Base-by-base conservation (phyloP, 2,329 filamentous ascomycete species). In the Penicillium capsulatum region DNA sequence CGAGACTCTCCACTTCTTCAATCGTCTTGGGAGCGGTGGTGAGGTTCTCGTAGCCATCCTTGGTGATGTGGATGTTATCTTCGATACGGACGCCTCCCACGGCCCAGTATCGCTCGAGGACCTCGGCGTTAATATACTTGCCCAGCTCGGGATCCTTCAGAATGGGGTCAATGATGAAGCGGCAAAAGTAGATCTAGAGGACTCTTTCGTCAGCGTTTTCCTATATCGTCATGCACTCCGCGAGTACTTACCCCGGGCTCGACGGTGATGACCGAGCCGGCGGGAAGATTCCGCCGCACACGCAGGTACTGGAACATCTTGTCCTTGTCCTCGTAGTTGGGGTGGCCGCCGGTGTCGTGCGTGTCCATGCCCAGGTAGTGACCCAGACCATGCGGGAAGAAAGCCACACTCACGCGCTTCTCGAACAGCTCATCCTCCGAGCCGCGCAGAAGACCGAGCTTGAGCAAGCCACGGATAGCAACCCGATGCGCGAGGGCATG, bases 51-150 rank as follows among this genome's bases (percentile, higher is more conserved):
- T 80, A 81, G 0, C 90, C 89, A 16, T 77, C 71, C 45, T 83
- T 73, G 1, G 84, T 92, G 33, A 97, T 81, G 15, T 92, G 72
- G 27, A 97, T 76, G 61, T 91, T 86, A 59, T 97, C 89, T 68
- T 98, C 92, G 45, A 97, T 94, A 32, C 92, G 78, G 17, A 95
- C 88, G 22, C 92, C 92, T 11, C 91, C 92, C 1, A 97, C 88
- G 37, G 83, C 78, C 81, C 89, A 90, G 66, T 92, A 96, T 53
- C 77, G 78, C 9, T 87, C 75, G 27, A 96, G 65, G 2, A 90
- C 84, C 14, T 73, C 67, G 28, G 72, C 69, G 58, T 95, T 80
- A 55, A 96, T 94, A 58, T 81, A 94, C 57, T 83, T 81, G 38
- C 77, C 75, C 57, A 90, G 80, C 33, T 79, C 76, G 0, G 84